These are phyloP conservation scores for Symbiodinium natans DNA, from an alignment of 73 alveolate species.

Conservation along the genomic window DNA sequence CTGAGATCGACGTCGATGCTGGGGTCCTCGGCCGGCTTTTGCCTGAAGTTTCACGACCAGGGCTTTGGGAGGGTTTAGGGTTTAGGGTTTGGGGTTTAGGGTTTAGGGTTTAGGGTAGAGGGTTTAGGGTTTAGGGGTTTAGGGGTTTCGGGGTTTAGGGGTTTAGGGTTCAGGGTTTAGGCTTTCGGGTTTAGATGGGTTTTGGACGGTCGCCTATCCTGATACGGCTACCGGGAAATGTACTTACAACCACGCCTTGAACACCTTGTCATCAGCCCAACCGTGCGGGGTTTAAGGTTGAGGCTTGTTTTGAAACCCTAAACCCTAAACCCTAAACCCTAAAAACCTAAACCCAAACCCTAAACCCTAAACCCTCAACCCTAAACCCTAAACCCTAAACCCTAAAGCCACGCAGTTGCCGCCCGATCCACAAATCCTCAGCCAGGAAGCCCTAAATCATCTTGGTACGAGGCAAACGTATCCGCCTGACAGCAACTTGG, in stretches of 20 bases:
- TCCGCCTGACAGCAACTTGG: no score
- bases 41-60: no score
- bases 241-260: no score
- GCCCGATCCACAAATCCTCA: no score
- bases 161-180: not conserved
- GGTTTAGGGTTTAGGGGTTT: not conserved
- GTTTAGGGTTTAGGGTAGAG: not conserved
- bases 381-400: not conserved
- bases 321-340: not conserved
- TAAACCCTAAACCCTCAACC: not conserved
- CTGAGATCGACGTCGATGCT: conserved; percentile 51
- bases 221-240: no score
- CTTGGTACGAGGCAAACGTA: no score
- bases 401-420: not conserved
- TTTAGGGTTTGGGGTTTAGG: not conserved
- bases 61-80: not conserved
- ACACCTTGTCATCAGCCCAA: no score
- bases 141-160: not conserved
- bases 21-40: not conserved
- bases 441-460: no score
- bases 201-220: no score
- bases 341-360: not conserved
- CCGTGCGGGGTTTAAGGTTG: no score
- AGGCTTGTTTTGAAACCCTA: no score
- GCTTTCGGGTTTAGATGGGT: no score